Evolutionary conservation across 73 alveolate species (phyloP).

Genomic region (Uronychia binucleata): DNA sequence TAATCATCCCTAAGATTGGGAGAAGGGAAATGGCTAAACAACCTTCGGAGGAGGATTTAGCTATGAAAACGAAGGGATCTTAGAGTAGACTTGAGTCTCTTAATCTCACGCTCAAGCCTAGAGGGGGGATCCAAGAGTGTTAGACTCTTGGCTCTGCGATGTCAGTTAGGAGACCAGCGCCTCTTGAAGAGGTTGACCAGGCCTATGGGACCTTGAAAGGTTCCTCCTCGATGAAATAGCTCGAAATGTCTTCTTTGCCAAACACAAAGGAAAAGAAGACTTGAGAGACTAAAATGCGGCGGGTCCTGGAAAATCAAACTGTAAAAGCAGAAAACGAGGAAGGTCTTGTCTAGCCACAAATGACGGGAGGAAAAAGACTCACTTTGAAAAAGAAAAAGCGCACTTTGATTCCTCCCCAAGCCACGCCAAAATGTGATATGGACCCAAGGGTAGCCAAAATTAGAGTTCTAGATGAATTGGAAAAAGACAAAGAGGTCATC

Average conservation of each 20-base stretch:
- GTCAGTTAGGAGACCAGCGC: background rate
- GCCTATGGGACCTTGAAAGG: background rate
- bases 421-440: no score
- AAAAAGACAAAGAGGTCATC: no score
- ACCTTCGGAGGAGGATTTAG: background rate
- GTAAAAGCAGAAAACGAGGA: background rate
- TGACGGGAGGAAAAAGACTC: no score
- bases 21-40: background rate
- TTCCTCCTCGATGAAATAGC: no score
- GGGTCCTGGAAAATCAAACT: background rate
- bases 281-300: background rate
- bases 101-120: background rate
- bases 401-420: background rate
- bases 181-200: background rate
- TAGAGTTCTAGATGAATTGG: no score
- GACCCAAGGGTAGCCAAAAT: no score
- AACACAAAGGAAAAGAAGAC: slow-evolving; percentile 1
- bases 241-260: background rate
- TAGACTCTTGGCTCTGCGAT: background rate
- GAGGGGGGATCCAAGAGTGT: background rate
- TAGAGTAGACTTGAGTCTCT: background rate
- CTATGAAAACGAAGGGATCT: background rate
- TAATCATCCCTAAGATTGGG: background rate
- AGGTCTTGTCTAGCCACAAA: background rate
- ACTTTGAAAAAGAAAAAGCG: background rate